A percentile compares a stretch with the other conserved stretches of the same genome.
phyloP scores from a whole-genome alignment of 1,284 basidiomycete species.

The Melampsora larici-populina region DNA sequence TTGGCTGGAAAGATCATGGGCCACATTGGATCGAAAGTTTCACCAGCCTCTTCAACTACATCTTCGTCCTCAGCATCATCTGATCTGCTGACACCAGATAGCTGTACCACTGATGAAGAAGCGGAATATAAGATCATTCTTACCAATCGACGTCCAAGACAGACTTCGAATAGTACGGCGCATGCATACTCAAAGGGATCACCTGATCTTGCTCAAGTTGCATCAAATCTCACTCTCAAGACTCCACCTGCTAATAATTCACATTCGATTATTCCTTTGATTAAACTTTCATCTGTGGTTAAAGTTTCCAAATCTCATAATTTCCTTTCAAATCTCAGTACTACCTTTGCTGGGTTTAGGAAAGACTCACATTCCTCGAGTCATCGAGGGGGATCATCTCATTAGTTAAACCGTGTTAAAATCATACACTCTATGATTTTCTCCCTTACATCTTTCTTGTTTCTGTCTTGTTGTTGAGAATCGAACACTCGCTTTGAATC shows the following conservation, averaged over 20 bases:
- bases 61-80: slow-evolving; percentile 7
- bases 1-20: slow-evolving; percentile 26
- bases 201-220: not conserved
- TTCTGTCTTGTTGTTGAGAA: too few relatives aligned
- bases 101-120: slow-evolving; percentile 28
- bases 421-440: too few relatives aligned
- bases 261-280: not conserved
- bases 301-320: not conserved
- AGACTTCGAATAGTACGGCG: not conserved
- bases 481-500: too few relatives aligned
- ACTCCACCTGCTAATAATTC: not conserved
- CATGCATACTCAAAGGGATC: not conserved
- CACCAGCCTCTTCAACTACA: slow-evolving; percentile 29
- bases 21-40: slow-evolving; percentile 12
- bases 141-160: slow-evolving; percentile 1
- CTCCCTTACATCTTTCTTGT: too few relatives aligned
- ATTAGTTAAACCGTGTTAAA: too few relatives aligned
- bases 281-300: not conserved
- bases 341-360: too few relatives aligned
- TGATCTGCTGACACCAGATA: slow-evolving; percentile 14
- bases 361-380: too few relatives aligned
- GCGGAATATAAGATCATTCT: slow-evolving; percentile 14
- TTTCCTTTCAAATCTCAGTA: not conserved
- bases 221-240: not conserved
- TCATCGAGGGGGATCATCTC: too few relatives aligned